Base-by-base conservation (phyloP, 345 rosid species). In the Syzygium oleosum region DNA sequence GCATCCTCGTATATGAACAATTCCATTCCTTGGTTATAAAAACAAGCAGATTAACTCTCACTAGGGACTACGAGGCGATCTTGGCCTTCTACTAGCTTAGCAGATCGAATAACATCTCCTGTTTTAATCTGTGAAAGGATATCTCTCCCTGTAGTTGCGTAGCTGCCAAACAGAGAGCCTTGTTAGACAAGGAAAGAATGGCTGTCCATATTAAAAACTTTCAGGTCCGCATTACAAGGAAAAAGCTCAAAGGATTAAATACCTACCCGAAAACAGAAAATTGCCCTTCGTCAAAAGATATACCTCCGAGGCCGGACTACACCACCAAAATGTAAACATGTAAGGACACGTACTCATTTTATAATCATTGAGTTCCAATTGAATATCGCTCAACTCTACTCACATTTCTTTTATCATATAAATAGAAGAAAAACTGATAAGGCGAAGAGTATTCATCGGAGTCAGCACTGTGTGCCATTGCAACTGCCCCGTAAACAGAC, bases 391-490 rank as follows among this genome's bases (percentile, higher is more conserved):
- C 31, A 49, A 34, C 38, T 73, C 65, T 59, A 90, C 92, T 55
- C 91, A 97, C 99, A 87, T 92, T 95, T 94, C 98, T 93, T 93
- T 95, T 97, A 85, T 96, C 99, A 53, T 97, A 95, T 38, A 97
- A 92, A 89, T 95, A 96, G 94, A 96, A 94, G 95, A 97, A 95
- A 90, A 95, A 97, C 56, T 97, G 98, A 91, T 93, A 93, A 8
- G 99, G 98, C 19, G 99, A 94, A 9, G 98, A 97, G 92, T 94
- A 97, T 16, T 97, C 99, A 10, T 96, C 98, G 9, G 98, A 97
- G 86, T 55, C 94, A 87, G 94, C 96, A 51, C 90, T 96, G 88
- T 96, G 99, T 7, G 98, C 99, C 98, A 96, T 95, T 80, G 99
- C 99, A 84, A 95, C 95, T 77, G 96, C 98, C 91, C 98, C 99